phyloP scores from a whole-genome alignment of 78 protist species.

The Dictyostelium intermedium region DNA sequence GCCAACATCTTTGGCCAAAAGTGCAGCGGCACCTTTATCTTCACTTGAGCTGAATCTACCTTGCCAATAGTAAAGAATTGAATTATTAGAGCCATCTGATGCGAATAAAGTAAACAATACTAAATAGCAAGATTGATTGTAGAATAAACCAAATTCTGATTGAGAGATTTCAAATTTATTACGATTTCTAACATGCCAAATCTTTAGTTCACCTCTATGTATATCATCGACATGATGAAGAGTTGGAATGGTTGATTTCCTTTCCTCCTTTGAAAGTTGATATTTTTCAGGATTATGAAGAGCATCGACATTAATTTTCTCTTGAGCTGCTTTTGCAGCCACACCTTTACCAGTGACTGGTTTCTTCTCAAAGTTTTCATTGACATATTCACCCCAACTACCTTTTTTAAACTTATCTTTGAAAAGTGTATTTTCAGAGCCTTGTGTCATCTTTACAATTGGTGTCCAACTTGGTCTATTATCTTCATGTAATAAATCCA shows the following conservation, averaged over 20 bases:
- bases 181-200: conserved; percentile 19
- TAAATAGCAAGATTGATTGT: conserved; percentile 14
- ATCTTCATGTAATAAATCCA: conserved; percentile 19
- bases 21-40: conserved; percentile 20
- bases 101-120: conserved; percentile 9
- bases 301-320: conserved; percentile 24
- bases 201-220: conserved; percentile 11
- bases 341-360: conserved; percentile 22
- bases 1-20: conserved; percentile 22
- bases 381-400: conserved; percentile 18
- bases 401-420: conserved; percentile 40
- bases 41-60: conserved; percentile 13
- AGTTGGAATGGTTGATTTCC: conserved; percentile 23
- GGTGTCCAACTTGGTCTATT: conserved; percentile 30
- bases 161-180: not conserved
- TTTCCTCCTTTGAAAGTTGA: not conserved
- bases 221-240: not conserved
- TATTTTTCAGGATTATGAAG: conserved; percentile 46
- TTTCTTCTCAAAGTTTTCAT: not conserved
- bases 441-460: conserved; percentile 19
- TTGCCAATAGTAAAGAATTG: conserved; percentile 25
- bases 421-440: conserved; percentile 4
- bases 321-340: not conserved
- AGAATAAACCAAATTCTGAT: conserved; percentile 33
- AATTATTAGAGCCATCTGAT: not conserved